These are phyloP conservation scores for Phalaenopsis equestris DNA, from an alignment of 106 monocot species.

Conservation along the genomic window DNA sequence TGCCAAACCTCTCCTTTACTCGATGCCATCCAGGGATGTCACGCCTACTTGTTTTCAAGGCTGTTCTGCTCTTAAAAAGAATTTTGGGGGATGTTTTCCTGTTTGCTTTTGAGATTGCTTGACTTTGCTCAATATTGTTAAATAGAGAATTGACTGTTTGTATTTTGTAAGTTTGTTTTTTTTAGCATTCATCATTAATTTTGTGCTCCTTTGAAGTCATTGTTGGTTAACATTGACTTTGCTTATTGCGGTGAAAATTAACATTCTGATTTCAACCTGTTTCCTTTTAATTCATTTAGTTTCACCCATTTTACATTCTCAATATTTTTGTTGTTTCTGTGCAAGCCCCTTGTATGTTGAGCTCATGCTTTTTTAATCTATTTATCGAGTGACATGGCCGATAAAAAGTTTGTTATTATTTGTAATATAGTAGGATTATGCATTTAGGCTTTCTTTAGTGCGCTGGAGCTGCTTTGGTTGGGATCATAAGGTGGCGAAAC, in stretches of 20 bases:
- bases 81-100: not conserved
- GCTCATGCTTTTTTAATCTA: not conserved
- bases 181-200: not conserved
- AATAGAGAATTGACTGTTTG: not conserved
- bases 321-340: not conserved
- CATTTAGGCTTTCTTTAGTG: not conserved
- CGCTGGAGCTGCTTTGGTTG: no score
- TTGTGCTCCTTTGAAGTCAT: not conserved
- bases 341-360: not conserved
- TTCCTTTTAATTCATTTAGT: not conserved
- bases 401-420: not conserved
- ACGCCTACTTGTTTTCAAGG: conserved; percentile 74
- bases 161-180: not conserved
- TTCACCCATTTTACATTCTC: not conserved
- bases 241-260: not conserved
- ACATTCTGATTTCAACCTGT: not conserved
- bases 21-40: conserved; percentile 79
- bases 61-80: conserved; percentile 69
- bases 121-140: not conserved
- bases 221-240: not conserved
- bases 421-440: not conserved
- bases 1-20: conserved; percentile 76
- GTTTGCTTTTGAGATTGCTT: conserved; percentile 1
- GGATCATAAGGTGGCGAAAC: not conserved
- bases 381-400: not conserved